Evolutionary conservation across 2,329 filamentous ascomycete genomes (phyloP).

Genomic region (Diplodia corticola): DNA sequence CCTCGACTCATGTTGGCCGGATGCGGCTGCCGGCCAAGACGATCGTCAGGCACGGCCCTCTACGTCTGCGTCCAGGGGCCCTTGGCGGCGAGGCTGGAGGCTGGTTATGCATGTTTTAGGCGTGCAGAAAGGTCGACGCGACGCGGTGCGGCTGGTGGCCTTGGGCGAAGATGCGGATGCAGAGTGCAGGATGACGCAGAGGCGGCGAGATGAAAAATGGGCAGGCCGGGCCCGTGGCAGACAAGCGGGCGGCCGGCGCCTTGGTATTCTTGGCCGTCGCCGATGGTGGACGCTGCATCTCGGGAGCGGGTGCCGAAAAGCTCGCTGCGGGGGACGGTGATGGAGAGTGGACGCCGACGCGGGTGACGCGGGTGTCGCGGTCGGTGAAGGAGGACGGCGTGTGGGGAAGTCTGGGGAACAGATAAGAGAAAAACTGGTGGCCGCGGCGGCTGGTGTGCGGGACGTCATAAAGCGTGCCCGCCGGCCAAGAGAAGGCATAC

Average conservation of each 20-base stretch:
- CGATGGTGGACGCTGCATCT: not conserved
- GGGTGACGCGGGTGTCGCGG: not conserved
- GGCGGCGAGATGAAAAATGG: not conserved
- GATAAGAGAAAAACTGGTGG: not conserved
- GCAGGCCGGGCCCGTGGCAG: not conserved
- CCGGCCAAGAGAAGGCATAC: not conserved
- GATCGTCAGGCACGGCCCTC: constrained; percentile 11
- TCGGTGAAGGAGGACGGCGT: not conserved
- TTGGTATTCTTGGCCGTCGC: constrained; percentile 6
- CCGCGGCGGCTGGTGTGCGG: not conserved
- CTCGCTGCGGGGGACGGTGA: not conserved
- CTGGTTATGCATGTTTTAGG: constrained; percentile 8
- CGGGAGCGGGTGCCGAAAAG: not conserved
- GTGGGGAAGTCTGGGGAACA: constrained; percentile 5
- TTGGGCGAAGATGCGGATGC: too few relatives aligned
- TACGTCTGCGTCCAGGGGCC: not conserved
- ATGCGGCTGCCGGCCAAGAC: not conserved
- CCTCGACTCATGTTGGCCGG: not conserved
- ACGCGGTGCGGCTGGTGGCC: not conserved
- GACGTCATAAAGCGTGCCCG: not conserved
- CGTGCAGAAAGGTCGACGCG: not conserved
- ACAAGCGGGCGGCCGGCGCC: constrained; percentile 8
- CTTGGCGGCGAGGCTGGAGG: not conserved
- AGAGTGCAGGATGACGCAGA: not conserved
- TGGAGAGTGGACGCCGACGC: not conserved